phyloP scores from a whole-genome alignment of 1,284 basidiomycete species.

The Sanghuangporus baumii region DNA sequence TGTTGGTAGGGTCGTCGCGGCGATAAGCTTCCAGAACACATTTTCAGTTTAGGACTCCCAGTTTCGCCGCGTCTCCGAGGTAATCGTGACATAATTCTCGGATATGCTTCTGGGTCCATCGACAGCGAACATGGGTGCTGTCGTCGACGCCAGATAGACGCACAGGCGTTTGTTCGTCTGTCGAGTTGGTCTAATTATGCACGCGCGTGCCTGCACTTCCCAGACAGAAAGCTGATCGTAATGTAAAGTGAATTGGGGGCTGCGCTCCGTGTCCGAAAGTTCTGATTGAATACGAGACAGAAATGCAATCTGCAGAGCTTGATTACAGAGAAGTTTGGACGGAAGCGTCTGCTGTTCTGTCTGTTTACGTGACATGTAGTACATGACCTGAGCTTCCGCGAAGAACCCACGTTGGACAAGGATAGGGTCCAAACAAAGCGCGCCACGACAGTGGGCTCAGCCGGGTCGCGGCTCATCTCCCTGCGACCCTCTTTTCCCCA shows the following conservation, averaged over 20 bases:
- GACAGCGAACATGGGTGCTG: background rate
- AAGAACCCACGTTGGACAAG: slow-evolving; percentile 9
- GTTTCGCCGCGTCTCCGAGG: background rate
- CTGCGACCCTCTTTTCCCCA: background rate
- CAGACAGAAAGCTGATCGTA: background rate
- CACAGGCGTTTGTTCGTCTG: background rate
- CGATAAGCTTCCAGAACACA: background rate
- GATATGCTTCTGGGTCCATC: background rate
- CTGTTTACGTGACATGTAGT: slow-evolving; percentile 9
- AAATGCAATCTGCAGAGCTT: background rate
- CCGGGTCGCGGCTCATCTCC: background rate
- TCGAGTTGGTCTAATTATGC: background rate
- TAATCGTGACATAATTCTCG: background rate
- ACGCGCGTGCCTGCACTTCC: background rate
- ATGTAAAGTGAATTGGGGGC: background rate
- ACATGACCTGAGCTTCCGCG: slow-evolving; percentile 9
- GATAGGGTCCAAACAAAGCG: slow-evolving; percentile 9
- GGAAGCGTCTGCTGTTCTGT: background rate
- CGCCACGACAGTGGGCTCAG: background rate
- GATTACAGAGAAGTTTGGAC: background rate
- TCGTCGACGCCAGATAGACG: background rate
- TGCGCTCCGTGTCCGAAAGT: background rate
- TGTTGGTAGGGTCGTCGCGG: background rate
- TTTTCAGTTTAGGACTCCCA: background rate
- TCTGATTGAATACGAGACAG: background rate